Conservation (phyloP, 345 rosid species). For the Cardamine occulta region DNA sequence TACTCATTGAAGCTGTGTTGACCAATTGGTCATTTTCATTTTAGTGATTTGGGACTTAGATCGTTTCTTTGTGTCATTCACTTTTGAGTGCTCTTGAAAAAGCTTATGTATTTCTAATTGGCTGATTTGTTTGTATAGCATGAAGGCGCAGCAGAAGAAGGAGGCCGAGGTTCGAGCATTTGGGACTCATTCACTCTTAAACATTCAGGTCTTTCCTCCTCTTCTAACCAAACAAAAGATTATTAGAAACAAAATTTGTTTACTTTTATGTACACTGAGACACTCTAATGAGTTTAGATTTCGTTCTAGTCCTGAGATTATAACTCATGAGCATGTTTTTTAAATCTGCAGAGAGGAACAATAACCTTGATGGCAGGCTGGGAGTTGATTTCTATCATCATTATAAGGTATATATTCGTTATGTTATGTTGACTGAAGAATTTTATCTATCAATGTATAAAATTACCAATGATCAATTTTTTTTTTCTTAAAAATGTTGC, state of each 20-base stretch:
- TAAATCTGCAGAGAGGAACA: slow-evolving; percentile 27
- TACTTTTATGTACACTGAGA: background rate
- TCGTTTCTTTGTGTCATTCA: slow-evolving; percentile 18
- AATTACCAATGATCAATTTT: too few relatives aligned
- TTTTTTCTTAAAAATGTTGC: background rate
- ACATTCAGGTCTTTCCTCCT: slow-evolving; percentile 35
- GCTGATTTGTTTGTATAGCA: slow-evolving; percentile 27
- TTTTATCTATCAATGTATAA: background rate
- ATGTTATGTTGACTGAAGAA: background rate
- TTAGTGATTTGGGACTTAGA: background rate
- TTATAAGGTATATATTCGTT: slow-evolving; percentile 43
- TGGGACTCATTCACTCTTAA: slow-evolving; percentile 47
- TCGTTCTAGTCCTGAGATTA: background rate
- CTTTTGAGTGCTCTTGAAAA: background rate
- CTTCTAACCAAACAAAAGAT: background rate
- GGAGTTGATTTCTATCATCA: slow-evolving; percentile 52
- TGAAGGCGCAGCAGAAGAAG: slow-evolving; percentile 42
- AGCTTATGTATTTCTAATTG: slow-evolving; percentile 4
- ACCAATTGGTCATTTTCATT: background rate
- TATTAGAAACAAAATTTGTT: background rate
- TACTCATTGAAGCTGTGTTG: background rate
- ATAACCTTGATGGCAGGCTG: slow-evolving; percentile 36
- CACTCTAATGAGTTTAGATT: background rate
- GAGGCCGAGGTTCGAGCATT: slow-evolving; percentile 44
- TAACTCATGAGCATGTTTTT: background rate